Evolutionary conservation across 805 yeast genomes (phyloP), one percentile per base, ranked within the genome.

Genomic region (Teunomyces kruisii): DNA sequence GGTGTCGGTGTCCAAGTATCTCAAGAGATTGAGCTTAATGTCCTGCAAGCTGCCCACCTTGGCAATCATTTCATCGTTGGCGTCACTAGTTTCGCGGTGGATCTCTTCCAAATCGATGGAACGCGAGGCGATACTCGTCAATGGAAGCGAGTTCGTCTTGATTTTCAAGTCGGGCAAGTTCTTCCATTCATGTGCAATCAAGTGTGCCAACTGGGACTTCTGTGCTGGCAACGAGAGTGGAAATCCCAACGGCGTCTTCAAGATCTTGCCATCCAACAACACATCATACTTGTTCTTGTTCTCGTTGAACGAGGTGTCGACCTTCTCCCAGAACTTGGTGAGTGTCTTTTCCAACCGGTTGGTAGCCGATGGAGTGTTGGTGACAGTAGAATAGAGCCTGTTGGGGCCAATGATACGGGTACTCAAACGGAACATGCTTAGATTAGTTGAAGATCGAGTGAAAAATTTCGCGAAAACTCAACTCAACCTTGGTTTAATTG

Each of bases 1-100:
- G 1, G 98, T 90, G 64, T 94, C 99, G 0, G 99, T 94, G 62
- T 94, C 99, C 47, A 95, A 72, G 59, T 91, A 94, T 44, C 91
- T 81, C 57, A 92, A 68, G 49, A 94, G 67, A 50, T 78, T 78
- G 35, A 74, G 64, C 49, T 80, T 76, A 15, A 88, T 78, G 35
- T 77, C 79, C 4, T 74, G 78, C 35, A 80, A 67, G 48, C 73
- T 78, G 8, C 91, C 90, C 31, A 83, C 75, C 59, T 86, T 85
- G 35, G 83, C 79, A 12, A 73, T 62, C 41, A 76, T 61, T 40
- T 79, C 84, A 15, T 68, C 72, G 9, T 57, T 53, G 48, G 75
- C 73, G 3, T 68, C 67, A 1, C 66, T 62, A 0, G 49, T 50
- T 27, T 71, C 62, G 2, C 76, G 71, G 47, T 62, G 61, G 44